Conservation (phyloP, 2,329 filamentous ascomycete genomes). For the Pezicula radicicola region DNA sequence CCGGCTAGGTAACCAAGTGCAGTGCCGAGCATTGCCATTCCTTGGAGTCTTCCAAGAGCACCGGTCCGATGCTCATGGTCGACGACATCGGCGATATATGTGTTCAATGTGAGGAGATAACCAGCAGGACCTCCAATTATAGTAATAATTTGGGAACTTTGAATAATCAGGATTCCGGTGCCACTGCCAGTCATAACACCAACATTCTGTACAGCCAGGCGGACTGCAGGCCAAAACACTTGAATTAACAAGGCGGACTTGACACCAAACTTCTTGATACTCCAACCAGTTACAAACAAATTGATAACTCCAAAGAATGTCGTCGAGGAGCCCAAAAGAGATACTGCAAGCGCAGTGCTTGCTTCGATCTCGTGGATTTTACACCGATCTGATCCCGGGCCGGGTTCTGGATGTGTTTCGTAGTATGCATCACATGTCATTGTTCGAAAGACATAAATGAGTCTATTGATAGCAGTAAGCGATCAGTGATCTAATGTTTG, state of each 20-base stretch:
- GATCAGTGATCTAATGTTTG: not conserved
- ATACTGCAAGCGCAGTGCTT: slow-evolving; percentile 58
- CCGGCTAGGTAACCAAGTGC: slow-evolving; percentile 63
- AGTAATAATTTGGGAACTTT: slow-evolving; percentile 64
- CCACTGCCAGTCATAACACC: slow-evolving; percentile 59
- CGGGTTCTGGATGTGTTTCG: slow-evolving; percentile 48
- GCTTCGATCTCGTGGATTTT: slow-evolving; percentile 60
- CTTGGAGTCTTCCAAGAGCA: slow-evolving; percentile 63
- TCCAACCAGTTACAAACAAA: slow-evolving; percentile 64
- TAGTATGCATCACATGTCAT: slow-evolving; percentile 74
- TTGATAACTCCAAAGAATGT: slow-evolving; percentile 67
- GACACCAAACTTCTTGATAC: slow-evolving; percentile 63
- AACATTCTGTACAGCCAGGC: slow-evolving; percentile 61
- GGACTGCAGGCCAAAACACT: slow-evolving; percentile 61
- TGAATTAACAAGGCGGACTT: slow-evolving; percentile 60
- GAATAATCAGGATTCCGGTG: slow-evolving; percentile 63
- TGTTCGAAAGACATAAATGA: slow-evolving; percentile 64
- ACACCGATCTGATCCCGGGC: slow-evolving; percentile 51
- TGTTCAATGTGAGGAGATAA: slow-evolving; percentile 67
- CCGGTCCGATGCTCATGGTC: slow-evolving; percentile 57
- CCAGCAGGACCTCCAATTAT: slow-evolving; percentile 66
- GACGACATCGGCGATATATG: slow-evolving; percentile 64
- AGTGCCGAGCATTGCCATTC: slow-evolving; percentile 64
- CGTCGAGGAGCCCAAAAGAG: slow-evolving; percentile 66
- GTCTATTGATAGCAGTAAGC: slow-evolving; percentile 3